These are phyloP conservation scores for Fusarium solani-melongenae DNA, from an alignment of 2,329 filamentous ascomycete species.

Conservation along the genomic window DNA sequence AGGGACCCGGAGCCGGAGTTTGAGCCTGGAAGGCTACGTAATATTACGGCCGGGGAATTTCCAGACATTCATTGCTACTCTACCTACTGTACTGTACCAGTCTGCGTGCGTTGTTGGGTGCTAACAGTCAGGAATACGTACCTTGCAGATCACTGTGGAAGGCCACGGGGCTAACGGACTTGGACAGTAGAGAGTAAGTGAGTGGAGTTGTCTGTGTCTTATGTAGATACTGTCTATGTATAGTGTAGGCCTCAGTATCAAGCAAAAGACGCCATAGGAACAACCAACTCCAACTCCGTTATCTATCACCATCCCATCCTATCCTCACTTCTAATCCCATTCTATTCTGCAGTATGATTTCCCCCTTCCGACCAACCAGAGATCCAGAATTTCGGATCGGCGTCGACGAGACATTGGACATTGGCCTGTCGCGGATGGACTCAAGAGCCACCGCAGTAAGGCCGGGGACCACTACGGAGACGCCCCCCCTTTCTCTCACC, in stretches of 20 bases:
- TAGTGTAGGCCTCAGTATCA: background rate
- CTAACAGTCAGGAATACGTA: background rate
- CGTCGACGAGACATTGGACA: constrained; percentile 45
- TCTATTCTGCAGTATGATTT: background rate
- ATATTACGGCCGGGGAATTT: constrained; percentile 7
- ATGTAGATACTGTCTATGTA: background rate
- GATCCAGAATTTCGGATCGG: constrained; percentile 40
- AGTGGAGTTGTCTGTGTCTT: background rate
- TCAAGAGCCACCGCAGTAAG: constrained; percentile 45
- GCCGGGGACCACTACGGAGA: constrained; percentile 39
- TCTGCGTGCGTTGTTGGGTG: background rate
- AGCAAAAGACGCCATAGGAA: background rate
- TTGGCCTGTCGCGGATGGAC: constrained; percentile 36
- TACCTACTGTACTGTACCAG: background rate
- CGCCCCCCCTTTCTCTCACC: constrained; percentile 20
- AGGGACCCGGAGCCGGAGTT: background rate
- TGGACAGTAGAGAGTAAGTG: background rate
- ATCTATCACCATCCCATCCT: background rate
- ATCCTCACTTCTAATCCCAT: background rate
- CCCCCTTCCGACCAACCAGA: constrained; percentile 33
- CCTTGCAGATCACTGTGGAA: background rate
- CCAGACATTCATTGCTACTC: background rate
- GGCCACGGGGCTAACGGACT: background rate
- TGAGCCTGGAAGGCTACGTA: background rate
- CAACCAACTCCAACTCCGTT: constrained; percentile 5